A percentile compares a stretch with the other conserved stretches of the same genome.
These are phyloP conservation scores for Cyclotella baltica DNA, from an alignment of 108 stramenopile genomes.

Conservation along the genomic window DNA sequence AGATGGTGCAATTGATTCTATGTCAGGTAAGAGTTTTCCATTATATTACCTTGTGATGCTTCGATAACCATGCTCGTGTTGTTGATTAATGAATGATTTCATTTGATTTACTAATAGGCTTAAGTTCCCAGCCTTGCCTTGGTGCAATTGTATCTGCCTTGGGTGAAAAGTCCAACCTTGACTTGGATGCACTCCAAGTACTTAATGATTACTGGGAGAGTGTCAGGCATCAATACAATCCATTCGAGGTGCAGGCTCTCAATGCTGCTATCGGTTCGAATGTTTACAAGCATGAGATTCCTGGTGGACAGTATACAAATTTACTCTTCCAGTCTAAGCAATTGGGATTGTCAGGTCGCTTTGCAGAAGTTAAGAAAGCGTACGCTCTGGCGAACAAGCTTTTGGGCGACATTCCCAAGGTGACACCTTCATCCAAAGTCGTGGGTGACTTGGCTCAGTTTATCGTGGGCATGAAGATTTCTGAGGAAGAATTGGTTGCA, in stretches of 20 bases:
- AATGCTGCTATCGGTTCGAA: conserved; percentile 61
- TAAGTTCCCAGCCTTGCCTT: conserved; percentile 81
- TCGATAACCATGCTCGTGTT: too few relatives aligned
- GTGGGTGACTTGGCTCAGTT: conserved; percentile 91
- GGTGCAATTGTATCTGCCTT: conserved; percentile 77
- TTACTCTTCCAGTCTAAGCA: conserved; percentile 86
- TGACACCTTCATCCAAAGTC: conserved; percentile 90
- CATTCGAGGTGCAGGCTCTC: conserved; percentile 82
- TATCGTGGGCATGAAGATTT: conserved; percentile 73
- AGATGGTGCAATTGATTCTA: conserved; percentile 78
- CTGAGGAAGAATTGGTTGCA: conserved; percentile 62
- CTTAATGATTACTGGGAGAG: conserved; percentile 83
- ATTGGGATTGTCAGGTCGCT: conserved; percentile 76
- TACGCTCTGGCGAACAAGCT: conserved; percentile 81
- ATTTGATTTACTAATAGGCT: too few relatives aligned
- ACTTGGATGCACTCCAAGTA: conserved; percentile 53
- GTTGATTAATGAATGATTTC: too few relatives aligned
- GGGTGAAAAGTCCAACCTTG: conserved; percentile 65
- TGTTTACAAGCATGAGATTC: conserved; percentile 62
- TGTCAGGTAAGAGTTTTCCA: conserved; percentile 54
- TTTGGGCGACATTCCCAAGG: conserved; percentile 92
- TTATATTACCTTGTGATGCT: too few relatives aligned
- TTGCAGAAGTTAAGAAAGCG: conserved; percentile 75
- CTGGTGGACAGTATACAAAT: conserved; percentile 90
- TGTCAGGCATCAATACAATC: conserved; percentile 71